Conservation (phyloP, 1,139 yeast species). For the Hyphopichia buzzinii region DNA sequence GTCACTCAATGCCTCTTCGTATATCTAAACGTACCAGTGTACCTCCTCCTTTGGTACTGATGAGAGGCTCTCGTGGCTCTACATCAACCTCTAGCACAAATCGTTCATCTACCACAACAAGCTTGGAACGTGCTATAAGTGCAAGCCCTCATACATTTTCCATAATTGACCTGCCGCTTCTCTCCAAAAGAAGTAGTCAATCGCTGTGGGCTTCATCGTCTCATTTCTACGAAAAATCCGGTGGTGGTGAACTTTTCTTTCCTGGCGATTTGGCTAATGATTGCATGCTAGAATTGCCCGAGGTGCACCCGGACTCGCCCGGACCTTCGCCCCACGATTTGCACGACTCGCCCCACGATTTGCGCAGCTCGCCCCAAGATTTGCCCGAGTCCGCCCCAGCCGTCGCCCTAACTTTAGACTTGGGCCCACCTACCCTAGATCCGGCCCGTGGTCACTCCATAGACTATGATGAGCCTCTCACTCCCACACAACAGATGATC, state of each 20-base stretch:
- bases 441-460: too few species aligned
- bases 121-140: not conserved
- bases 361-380: not conserved
- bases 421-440: not conserved
- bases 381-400: too few species aligned
- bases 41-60: not conserved
- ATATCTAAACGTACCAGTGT: not conserved
- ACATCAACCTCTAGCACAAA: not conserved
- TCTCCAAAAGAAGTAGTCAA: constrained; percentile 3
- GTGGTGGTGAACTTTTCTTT: not conserved
- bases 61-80: not conserved
- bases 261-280: not conserved
- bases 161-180: constrained; percentile 3
- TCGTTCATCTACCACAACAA: not conserved
- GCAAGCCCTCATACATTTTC: constrained; percentile 3
- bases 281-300: not conserved
- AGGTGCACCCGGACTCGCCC: not conserved
- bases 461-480: constrained; percentile 18
- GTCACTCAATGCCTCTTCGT: not conserved
- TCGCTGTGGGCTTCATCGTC: not conserved
- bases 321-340: not conserved
- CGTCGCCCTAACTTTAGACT: too few species aligned
- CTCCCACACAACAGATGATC: constrained; percentile 25
- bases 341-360: too few species aligned
- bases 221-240: not conserved